These are phyloP conservation scores for Backusella australiensis DNA, from an alignment of 192 early-diverging fungal genomes.

Conservation along the genomic window DNA sequence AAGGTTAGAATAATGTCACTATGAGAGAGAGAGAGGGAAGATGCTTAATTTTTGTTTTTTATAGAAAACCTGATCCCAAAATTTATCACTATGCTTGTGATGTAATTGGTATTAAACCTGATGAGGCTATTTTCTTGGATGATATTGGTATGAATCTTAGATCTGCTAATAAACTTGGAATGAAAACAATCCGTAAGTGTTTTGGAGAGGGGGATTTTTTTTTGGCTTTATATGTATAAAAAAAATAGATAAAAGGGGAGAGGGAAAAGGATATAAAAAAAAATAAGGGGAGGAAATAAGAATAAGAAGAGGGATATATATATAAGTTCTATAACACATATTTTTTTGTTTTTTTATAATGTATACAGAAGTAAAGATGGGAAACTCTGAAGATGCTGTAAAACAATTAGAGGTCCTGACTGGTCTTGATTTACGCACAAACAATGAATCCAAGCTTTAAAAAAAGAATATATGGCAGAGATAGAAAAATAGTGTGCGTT, in stretches of 20 bases:
- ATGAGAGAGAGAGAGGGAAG: not conserved
- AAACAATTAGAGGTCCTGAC: conserved; percentile 42
- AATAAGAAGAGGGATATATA: not conserved
- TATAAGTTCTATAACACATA: not conserved
- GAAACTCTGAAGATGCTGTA: conserved; percentile 48
- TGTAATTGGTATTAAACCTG: conserved; percentile 61
- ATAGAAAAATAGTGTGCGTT: not conserved
- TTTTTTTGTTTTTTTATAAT: conserved; percentile 2
- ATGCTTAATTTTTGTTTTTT: not conserved
- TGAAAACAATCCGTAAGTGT: conserved; percentile 62
- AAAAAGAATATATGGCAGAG: not conserved
- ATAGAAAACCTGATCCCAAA: conserved; percentile 77
- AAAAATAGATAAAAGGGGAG: not conserved
- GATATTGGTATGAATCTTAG: conserved; percentile 81
- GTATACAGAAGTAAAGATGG: conserved; percentile 45
- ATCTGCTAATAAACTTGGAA: conserved; percentile 67
- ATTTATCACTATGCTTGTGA: conserved; percentile 75
- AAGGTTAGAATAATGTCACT: conserved; percentile 21
- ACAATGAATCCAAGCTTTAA: conserved; percentile 11
- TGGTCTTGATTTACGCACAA: conserved; percentile 27
- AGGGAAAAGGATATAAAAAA: not conserved
- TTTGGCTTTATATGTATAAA: not conserved
- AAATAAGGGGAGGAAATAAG: not conserved
- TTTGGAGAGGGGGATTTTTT: not conserved
- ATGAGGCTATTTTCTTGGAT: conserved; percentile 77